Evolutionary conservation across 192 early-diverging fungal genomes (phyloP).

Genomic region (Coemansia sp.): DNA sequence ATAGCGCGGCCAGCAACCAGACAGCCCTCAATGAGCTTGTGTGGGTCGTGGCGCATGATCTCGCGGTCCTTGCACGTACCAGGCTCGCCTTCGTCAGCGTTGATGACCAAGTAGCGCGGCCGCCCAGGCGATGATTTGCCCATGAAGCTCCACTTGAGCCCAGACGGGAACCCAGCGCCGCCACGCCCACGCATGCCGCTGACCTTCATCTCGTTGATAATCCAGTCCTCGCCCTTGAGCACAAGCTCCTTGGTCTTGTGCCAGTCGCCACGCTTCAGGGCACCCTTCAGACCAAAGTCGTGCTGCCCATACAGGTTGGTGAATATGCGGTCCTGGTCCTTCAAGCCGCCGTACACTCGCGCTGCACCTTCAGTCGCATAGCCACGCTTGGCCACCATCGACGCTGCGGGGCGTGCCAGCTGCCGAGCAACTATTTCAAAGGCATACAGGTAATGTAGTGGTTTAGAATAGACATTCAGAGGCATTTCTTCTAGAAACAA

Average conservation of each 20-base stretch:
- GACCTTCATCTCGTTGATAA: conserved; percentile 95
- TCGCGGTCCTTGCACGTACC: conserved; percentile 99
- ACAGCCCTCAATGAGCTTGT: conserved; percentile 98
- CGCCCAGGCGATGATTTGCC: conserved; percentile 88
- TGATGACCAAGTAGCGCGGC: conserved; percentile 95
- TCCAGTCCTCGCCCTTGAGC: conserved; percentile 96
- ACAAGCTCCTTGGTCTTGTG: conserved; percentile 99
- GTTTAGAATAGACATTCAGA: neutral
- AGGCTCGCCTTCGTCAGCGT: conserved; percentile 98
- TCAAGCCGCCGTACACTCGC: conserved; percentile 69
- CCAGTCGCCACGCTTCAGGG: conserved; percentile 97
- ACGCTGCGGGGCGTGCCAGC: neutral
- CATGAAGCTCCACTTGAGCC: conserved; percentile 99
- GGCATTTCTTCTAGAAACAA: neutral
- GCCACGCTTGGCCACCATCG: conserved; percentile 8
- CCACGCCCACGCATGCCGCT: conserved; percentile 94
- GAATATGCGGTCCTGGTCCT: conserved; percentile 96
- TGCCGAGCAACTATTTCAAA: neutral
- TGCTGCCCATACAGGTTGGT: conserved; percentile 96
- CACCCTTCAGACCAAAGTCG: conserved; percentile 88
- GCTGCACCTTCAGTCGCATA: conserved; percentile 39
- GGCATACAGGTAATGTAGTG: neutral
- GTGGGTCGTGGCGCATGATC: conserved; percentile 91
- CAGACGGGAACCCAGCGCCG: conserved; percentile 97
- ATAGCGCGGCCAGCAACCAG: conserved; percentile 95